These are phyloP conservation scores for Zychaea mexicana DNA, from an alignment of 371 early-diverging fungal genomes.

Conservation along the genomic window DNA sequence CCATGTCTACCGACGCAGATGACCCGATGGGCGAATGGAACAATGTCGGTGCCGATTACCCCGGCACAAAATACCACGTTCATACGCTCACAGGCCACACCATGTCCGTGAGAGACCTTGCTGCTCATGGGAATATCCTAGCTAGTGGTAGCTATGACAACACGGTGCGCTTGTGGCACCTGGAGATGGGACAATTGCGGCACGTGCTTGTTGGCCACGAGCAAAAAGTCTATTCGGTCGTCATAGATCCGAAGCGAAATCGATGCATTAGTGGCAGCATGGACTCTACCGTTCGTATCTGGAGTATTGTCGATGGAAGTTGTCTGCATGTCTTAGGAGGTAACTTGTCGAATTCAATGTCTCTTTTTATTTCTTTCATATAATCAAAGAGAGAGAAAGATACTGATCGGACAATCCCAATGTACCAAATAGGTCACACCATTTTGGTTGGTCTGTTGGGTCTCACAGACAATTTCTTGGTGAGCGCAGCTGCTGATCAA, in stretches of 20 bases:
- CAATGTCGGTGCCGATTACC: neutral
- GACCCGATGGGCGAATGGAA: neutral
- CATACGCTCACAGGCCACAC: conserved; percentile 85
- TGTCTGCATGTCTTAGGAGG: conserved; percentile 54
- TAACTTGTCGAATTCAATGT: neutral
- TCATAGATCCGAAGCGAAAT: conserved; percentile 73
- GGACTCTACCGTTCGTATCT: conserved; percentile 92
- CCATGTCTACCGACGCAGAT: neutral
- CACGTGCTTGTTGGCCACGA: conserved; percentile 78
- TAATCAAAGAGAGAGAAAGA: neutral
- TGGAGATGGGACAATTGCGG: conserved; percentile 62
- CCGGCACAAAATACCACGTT: conserved; percentile 50
- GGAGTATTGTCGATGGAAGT: conserved; percentile 81
- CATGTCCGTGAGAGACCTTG: conserved; percentile 91
- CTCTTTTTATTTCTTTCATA: neutral
- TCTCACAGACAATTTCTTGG: conserved; percentile 77
- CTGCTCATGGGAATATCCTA: conserved; percentile 80
- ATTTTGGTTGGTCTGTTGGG: conserved; percentile 93
- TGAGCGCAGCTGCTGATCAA: conserved; percentile 96
- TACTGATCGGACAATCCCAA: no score
- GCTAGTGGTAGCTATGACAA: conserved; percentile 95
- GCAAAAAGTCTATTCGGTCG: conserved; percentile 90
- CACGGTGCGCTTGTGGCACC: conserved; percentile 92
- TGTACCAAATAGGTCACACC: conserved; percentile 78
- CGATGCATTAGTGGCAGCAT: conserved; percentile 91